Conservation (phyloP, 306 rosid species). For the Rubus parviflorus region DNA sequence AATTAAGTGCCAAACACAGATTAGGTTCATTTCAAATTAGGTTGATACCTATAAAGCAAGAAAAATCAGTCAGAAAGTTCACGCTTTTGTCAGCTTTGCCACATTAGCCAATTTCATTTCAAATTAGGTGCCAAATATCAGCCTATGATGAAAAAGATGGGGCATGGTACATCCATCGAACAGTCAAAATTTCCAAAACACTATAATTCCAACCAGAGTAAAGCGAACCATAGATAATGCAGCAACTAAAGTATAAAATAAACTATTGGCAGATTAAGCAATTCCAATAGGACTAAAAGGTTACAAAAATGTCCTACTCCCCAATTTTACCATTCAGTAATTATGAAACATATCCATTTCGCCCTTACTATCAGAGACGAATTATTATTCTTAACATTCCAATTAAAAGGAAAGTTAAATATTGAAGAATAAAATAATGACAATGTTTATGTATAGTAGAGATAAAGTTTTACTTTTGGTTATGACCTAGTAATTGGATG, state of each 20-base stretch:
- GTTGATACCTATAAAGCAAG: not conserved
- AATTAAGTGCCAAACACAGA: not conserved
- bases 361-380: too few species aligned
- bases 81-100: not conserved
- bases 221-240: not conserved
- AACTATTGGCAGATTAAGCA: constrained; percentile 6
- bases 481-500: not conserved
- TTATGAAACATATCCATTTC: not conserved
- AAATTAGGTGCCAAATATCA: not conserved
- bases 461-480: not conserved
- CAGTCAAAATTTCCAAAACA: not conserved
- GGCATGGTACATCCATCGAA: not conserved
- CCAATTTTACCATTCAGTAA: not conserved
- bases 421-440: not conserved
- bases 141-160: not conserved
- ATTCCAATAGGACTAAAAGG: not conserved
- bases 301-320: not conserved
- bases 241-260: constrained; percentile 15
- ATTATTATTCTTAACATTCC: not conserved
- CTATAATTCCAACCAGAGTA: not conserved
- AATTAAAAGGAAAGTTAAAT: not conserved
- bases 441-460: not conserved
- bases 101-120: not conserved
- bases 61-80: not conserved
- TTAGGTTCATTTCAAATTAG: not conserved